phyloP scores from a whole-genome alignment of 139 green algal genomes.

The Chlamydomonas sp. region DNA sequence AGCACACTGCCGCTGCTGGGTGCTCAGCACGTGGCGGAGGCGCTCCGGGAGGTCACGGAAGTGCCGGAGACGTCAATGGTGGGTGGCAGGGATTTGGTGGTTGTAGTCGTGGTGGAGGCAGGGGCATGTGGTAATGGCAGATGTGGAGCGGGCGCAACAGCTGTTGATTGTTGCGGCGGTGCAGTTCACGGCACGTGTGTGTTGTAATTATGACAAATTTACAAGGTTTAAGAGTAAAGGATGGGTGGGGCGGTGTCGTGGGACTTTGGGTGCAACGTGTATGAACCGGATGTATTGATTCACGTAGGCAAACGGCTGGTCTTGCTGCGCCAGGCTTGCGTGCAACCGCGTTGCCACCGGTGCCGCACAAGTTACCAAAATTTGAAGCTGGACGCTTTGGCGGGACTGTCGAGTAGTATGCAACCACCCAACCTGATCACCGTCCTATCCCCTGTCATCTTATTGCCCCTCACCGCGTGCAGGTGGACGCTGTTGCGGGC shows the following conservation, averaged over 20 bases:
- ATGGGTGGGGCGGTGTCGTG: too few species aligned
- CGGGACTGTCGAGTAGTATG: too few species aligned
- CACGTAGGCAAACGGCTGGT: too few species aligned
- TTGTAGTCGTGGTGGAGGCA: neutral
- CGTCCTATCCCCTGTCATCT: too few species aligned
- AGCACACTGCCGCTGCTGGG: neutral
- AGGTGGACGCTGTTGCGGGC: conserved; percentile 24
- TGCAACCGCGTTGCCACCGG: neutral
- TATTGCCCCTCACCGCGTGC: neutral
- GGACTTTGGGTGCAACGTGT: too few species aligned
- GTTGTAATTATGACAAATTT: too few species aligned
- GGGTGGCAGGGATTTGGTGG: neutral
- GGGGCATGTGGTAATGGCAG: too few species aligned
- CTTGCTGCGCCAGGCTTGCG: neutral
- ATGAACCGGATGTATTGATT: too few species aligned
- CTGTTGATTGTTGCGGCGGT: too few species aligned
- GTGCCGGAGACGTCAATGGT: conserved; percentile 12
- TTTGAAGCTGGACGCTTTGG: neutral
- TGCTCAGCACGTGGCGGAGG: conserved; percentile 9
- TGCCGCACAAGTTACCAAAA: neutral
- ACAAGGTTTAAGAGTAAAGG: too few species aligned
- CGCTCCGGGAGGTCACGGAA: neutral
- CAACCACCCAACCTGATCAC: neutral
- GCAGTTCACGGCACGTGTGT: too few species aligned
- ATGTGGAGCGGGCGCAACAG: too few species aligned